Evolutionary conservation across 148 eudicot genomes (phyloP), one percentile per base, ranked within the genome.

Genomic region (Fagopyrum esculentum): DNA sequence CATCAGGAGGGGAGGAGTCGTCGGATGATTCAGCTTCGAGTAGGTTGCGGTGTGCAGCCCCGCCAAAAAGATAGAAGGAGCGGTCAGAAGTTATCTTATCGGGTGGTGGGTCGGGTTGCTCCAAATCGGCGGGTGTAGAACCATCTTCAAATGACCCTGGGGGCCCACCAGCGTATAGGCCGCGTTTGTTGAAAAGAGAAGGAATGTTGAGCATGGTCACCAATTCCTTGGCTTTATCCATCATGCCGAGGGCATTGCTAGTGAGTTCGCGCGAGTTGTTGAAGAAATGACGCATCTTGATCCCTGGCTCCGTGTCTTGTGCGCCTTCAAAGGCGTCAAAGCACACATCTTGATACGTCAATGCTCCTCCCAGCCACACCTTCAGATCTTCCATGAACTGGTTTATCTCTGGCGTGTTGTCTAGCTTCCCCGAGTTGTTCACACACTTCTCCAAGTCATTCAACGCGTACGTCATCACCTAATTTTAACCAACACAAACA

Each of bases 271-370:
- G 43, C 1, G 89, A 81, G 1, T 80, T 74, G 4, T 79, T 84
- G 77, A 91, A 81, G 45, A 86, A 45, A 0, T 71, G 50, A 48
- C 85, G 84, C 86, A 91, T 86, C 63, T 83, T 84, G 7, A 78
- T 72, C 0, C 89, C 97, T 6, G 74, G 35, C 6, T 86, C 82
- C 11, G 85, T 84, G 1, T 86, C 80, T 0, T 86, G 83, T 0
- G 86, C 80, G 78, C 89, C 87, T 78, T 86, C 88, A 30, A 91
- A 91, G 0, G 86, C 90, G n/a, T 91, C 93, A 17, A 86, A 72
- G 56, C 97, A 91, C 6, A 87, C 89, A n/a, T 89, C 87, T 35
- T 91, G 89, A 71, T 80, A 85, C 0, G 97, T 89, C 15, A 85
- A 69, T 45, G 87, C 85, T 2, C 85, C 91, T 57, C 90, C 84